These are phyloP conservation scores for Ephemerocybe angulata DNA, from an alignment of 768 basidiomycete genomes.

Conservation along the genomic window DNA sequence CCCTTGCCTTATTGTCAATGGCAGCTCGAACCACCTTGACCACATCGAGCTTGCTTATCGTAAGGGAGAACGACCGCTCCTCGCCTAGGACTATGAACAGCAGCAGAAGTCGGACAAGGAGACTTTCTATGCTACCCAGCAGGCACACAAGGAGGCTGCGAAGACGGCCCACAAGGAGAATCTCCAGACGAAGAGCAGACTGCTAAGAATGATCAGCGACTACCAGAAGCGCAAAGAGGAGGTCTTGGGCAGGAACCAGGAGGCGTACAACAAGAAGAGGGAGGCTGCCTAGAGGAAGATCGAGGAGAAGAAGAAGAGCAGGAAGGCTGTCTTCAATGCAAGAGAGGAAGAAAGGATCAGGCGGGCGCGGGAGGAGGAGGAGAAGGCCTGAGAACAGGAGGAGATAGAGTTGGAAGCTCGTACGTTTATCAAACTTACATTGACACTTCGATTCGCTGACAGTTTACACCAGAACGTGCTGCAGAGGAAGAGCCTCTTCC, in stretches of 20 bases:
- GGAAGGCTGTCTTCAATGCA: conserved; percentile 50
- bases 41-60: conserved; percentile 94
- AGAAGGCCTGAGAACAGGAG: conserved; percentile 51
- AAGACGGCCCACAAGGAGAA: conserved; percentile 59
- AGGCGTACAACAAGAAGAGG: conserved; percentile 61
- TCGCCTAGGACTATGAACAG: conserved; percentile 78
- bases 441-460: not conserved
- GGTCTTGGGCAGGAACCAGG: conserved; percentile 54
- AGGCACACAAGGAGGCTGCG: conserved; percentile 52
- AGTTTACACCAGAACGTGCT: conserved; percentile 37
- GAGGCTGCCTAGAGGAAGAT: conserved; percentile 64
- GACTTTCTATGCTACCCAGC: conserved; percentile 62
- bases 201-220: conserved; percentile 71
- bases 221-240: conserved; percentile 51
- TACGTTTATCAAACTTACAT: conserved; percentile 38
- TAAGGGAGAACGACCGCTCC: conserved; percentile 85
- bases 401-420: conserved; percentile 46
- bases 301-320: conserved; percentile 74
- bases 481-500: conserved; percentile 51
- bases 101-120: conserved; percentile 78
- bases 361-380: conserved; percentile 52
- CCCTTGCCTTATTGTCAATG: too few relatives aligned
- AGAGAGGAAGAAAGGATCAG: conserved; percentile 52
- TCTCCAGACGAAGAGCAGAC: conserved; percentile 68
- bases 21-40: conserved; percentile 87